phyloP scores from a whole-genome alignment of 1,139 yeast species.

The Yamadazyma oceani region DNA sequence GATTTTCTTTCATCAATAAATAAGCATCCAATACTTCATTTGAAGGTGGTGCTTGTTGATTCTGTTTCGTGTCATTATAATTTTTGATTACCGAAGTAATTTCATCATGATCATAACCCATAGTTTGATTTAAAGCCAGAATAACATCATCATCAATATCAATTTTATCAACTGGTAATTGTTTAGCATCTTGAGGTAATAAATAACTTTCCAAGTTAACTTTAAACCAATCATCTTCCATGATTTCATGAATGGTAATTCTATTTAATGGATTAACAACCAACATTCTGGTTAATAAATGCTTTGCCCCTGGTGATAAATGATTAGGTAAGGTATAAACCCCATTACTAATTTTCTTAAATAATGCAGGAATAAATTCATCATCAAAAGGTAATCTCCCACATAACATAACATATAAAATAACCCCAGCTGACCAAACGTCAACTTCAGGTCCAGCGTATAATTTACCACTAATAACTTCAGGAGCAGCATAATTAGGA shows the following conservation, averaged over 20 bases:
- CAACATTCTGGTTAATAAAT: constrained; percentile 84
- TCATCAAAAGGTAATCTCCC: constrained; percentile 98
- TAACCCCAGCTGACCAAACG: constrained; percentile 98
- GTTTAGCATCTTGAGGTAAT: constrained; percentile 64
- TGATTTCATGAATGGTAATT: constrained; percentile 89
- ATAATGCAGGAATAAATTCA: constrained; percentile 93
- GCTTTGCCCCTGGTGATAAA: constrained; percentile 84
- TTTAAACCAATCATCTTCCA: constrained; percentile 96
- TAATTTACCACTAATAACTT: constrained; percentile 91
- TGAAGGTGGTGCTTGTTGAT: constrained; percentile 10
- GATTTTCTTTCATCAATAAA: constrained; percentile 82
- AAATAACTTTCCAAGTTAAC: constrained; percentile 80
- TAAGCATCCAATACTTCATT: constrained; percentile 93
- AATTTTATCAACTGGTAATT: constrained; percentile 38
- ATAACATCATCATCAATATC: constrained; percentile 80
- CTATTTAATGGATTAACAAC: constrained; percentile 96
- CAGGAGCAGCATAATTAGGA: constrained; percentile 98
- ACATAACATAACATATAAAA: constrained; percentile 92
- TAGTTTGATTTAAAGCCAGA: constrained; percentile 73
- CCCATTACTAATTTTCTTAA: constrained; percentile 93
- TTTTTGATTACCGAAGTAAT: constrained; percentile 68
- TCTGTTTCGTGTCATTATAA: constrained; percentile 23
- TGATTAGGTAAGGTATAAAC: constrained; percentile 91
- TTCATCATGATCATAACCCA: constrained; percentile 93
- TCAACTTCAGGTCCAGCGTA: constrained; percentile 99